Conservation (phyloP, 1,139 yeast species). For the Groenewaldozyma auringiensis region DNA sequence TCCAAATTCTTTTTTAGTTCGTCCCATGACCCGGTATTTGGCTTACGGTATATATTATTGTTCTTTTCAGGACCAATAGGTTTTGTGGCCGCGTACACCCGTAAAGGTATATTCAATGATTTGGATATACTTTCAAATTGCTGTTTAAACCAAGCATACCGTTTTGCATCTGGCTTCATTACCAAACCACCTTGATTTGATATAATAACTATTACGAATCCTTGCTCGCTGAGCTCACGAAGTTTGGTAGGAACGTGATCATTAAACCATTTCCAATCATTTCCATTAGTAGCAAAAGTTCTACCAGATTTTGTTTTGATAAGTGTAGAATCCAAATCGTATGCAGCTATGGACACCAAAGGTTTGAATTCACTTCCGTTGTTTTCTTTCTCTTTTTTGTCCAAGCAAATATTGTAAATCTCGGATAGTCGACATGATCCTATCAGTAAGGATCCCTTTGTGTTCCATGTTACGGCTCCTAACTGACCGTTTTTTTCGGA, state of each 20-base stretch:
- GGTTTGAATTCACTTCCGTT: neutral
- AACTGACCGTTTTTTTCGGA: neutral
- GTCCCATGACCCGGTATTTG: conserved; percentile 65
- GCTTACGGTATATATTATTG: conserved; percentile 54
- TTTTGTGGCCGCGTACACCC: conserved; percentile 50
- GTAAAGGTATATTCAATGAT: conserved; percentile 31
- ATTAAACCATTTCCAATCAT: conserved; percentile 66
- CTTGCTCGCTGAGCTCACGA: conserved; percentile 9
- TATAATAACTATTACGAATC: conserved; percentile 53
- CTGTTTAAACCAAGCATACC: conserved; percentile 41
- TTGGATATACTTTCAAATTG: conserved; percentile 39
- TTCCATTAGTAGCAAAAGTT: conserved; percentile 46
- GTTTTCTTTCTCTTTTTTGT: neutral
- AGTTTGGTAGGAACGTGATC: conserved; percentile 6
- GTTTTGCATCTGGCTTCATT: conserved; percentile 40
- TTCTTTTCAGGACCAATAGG: conserved; percentile 14
- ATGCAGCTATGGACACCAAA: conserved; percentile 43
- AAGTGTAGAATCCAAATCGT: conserved; percentile 73
- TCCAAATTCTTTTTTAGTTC: conserved; percentile 36
- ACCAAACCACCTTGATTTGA: conserved; percentile 78
- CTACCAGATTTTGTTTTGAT: conserved; percentile 51
- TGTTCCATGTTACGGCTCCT: neutral
- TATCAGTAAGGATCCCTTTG: neutral
- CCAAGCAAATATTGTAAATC: neutral
- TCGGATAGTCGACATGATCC: neutral